A percentile compares a stretch with the other conserved stretches of the same genome.
These are phyloP conservation scores for Boletellus emodensis DNA, from an alignment of 768 basidiomycete species.

Conservation along the genomic window DNA sequence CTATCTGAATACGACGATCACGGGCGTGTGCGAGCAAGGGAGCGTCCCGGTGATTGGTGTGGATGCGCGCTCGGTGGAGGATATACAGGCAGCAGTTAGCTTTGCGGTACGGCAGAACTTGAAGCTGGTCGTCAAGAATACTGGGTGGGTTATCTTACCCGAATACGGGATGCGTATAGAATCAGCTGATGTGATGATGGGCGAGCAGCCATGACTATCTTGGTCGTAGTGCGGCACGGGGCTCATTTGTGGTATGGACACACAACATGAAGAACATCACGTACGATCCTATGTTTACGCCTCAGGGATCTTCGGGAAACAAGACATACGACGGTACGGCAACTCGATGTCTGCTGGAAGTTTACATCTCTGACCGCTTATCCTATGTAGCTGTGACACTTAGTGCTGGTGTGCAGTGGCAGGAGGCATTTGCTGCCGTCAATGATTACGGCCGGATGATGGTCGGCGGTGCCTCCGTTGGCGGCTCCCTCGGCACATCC, in stretches of 20 bases:
- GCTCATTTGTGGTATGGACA: slow-evolving; percentile 41
- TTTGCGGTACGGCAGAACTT: slow-evolving; percentile 22
- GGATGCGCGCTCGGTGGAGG: slow-evolving; percentile 19
- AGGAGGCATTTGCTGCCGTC: background rate
- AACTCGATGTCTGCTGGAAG: background rate
- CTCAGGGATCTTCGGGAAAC: slow-evolving; percentile 28
- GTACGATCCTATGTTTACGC: slow-evolving; percentile 28
- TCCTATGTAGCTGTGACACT: slow-evolving; percentile 5
- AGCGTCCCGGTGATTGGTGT: slow-evolving; percentile 25
- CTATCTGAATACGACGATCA: slow-evolving; percentile 31
- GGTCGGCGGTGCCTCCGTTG: background rate
- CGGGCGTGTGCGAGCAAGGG: slow-evolving; percentile 21
- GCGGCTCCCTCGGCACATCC: background rate
- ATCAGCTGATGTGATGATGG: background rate
- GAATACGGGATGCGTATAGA: too few relatives aligned
- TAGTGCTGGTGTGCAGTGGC: background rate
- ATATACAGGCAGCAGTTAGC: slow-evolving; percentile 25
- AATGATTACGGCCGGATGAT: background rate
- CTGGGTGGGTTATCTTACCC: slow-evolving; percentile 28
- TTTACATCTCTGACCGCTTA: slow-evolving; percentile 4
- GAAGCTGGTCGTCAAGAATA: slow-evolving; percentile 26
- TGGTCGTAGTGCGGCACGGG: slow-evolving; percentile 38
- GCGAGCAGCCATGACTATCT: slow-evolving; percentile 35
- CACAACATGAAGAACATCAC: slow-evolving; percentile 40
- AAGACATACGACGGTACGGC: slow-evolving; percentile 24